phyloP scores from a whole-genome alignment of 306 rosid species.

The Cyclanthera cordifolia region DNA sequence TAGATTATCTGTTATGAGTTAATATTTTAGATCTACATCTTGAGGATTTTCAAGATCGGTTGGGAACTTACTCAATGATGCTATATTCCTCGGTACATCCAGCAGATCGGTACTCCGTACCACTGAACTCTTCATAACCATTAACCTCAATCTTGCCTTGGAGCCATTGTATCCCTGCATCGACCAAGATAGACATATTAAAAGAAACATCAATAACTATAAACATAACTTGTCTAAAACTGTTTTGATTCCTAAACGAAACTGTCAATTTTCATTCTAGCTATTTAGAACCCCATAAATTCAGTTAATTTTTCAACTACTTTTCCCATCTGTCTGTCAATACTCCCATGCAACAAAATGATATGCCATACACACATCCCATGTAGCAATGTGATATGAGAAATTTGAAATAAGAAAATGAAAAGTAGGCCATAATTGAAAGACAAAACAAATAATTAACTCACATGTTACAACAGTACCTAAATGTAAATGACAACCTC shows the following conservation, averaged over 20 bases:
- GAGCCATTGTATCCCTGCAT: conserved; percentile 79
- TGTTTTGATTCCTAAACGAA: background rate
- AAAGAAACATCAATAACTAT: background rate
- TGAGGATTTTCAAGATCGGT: background rate
- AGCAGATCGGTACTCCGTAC: conserved; percentile 78
- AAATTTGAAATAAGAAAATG: no score
- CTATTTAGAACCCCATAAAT: background rate
- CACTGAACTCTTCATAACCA: conserved; percentile 90
- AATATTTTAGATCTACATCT: background rate
- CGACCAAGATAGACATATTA: background rate
- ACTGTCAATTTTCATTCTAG: background rate
- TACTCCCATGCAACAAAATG: no score
- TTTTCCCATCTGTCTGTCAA: no score
- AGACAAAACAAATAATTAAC: no score
- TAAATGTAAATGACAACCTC: background rate
- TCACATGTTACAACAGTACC: background rate
- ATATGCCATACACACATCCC: no score
- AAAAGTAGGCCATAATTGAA: no score
- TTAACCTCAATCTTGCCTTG: conserved; percentile 67
- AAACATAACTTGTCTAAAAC: background rate
- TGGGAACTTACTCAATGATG: conserved; percentile 48
- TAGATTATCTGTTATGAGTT: background rate
- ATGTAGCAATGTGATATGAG: no score
- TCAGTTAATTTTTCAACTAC: background rate
- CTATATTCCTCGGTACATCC: conserved; percentile 86